Percentiles rank a stretch among this genome's conserved stretches.
These are phyloP conservation scores for Discostella stelligeroides DNA, from an alignment of 108 stramenopile species.

Conservation along the genomic window DNA sequence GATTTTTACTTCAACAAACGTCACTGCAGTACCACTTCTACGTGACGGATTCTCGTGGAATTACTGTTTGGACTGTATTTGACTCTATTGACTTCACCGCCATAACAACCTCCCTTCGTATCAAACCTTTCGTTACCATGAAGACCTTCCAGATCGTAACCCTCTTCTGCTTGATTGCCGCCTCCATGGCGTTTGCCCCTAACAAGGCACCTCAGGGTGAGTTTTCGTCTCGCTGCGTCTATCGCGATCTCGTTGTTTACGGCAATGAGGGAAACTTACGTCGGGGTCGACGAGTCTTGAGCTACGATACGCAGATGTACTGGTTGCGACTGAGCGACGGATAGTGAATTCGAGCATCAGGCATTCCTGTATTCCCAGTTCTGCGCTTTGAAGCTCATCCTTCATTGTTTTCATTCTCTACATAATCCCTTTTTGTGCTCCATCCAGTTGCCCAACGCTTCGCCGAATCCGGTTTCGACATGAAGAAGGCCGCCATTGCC, in stretches of 20 bases:
- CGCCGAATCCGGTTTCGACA: conserved; percentile 49
- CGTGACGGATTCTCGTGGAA: no score
- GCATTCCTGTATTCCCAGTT: no score
- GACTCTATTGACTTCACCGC: background rate
- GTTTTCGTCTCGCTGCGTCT: conserved; percentile 6
- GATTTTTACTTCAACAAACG: conserved; percentile 14
- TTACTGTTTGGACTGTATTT: no score
- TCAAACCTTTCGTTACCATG: conserved; percentile 33
- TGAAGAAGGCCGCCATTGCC: conserved; percentile 64
- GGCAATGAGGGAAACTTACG: background rate
- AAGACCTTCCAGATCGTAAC: conserved; percentile 85
- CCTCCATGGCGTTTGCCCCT: conserved; percentile 85
- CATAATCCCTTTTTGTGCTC: background rate
- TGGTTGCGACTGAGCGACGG: no score
- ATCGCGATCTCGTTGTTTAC: background rate
- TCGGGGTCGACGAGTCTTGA: background rate
- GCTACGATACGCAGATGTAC: no score
- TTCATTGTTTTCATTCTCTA: background rate
- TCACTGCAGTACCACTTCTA: background rate
- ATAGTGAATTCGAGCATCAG: no score
- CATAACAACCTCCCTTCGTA: background rate
- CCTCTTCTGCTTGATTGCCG: conserved; percentile 74
- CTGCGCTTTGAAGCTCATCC: no score
- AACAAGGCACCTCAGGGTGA: conserved; percentile 72
- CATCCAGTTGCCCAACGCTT: conserved; percentile 59